Evolutionary conservation across 1,284 basidiomycete genomes (phyloP), one percentile per base, ranked within the genome.

Genomic region (Vanrija pseudolonga): DNA sequence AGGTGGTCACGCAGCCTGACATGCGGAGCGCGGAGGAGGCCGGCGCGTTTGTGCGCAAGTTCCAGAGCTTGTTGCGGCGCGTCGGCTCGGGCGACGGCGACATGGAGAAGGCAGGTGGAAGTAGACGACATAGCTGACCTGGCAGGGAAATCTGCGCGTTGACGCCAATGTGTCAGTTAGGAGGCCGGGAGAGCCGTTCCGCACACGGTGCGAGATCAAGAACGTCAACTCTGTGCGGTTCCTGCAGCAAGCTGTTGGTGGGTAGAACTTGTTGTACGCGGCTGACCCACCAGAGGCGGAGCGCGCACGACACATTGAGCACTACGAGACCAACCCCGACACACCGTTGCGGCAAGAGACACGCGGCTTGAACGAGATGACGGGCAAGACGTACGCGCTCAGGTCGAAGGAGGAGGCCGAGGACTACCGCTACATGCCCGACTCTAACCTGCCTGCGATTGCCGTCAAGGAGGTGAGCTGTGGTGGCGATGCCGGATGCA

Each of bases 341-440:
- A 46, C 44, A 1, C 69, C 75, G 3, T 20, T 77, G 2, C 20
- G 79, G 14, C 92, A 95, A 74, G 91, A 98, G 75, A 98, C 96
- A 1, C 83, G 92, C 24, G 91, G 91, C 0, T 93, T 94, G 67
- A 85, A 98, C 72, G 90, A 94, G 71, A 78, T 85, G 51, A 84
- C 80, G 3, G 87, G 86, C 12, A 82, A 87, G 67, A 98, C 96
- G 0, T 94, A 85, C 76, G 80, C 80, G 19, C 76, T 98, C 55
- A 83, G 96, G 41, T 85, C 84, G 45, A 98, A 99, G 74, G 95
- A 97, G 68, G 89, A 93, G 65, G 88, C 91, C 0, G 89, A 89
- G 5, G 95, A 98, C 71, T 99, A 98, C 73, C 83, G 95, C 7
- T 99, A 97, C 77, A 94, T 99, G 91, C 96, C 96, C 0, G 96